Percentiles rank a stretch among this genome's conserved stretches.
Conservation (phyloP, 805 yeast genomes). For the Metschnikowia henanensis region DNA sequence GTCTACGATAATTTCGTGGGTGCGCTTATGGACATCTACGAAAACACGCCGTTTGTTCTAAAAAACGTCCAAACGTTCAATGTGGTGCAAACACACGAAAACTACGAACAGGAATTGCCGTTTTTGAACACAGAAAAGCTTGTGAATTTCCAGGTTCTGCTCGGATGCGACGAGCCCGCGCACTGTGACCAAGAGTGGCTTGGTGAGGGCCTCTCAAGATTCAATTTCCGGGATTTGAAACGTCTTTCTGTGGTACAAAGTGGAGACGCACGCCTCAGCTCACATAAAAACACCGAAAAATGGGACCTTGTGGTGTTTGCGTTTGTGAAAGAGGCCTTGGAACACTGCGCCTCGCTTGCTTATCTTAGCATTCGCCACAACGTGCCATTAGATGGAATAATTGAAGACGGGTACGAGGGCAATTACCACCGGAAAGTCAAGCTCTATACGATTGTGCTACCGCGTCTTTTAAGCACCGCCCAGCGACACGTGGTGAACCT, state of each 20-base stretch:
- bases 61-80: constrained; percentile 23
- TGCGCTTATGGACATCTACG: constrained; percentile 11
- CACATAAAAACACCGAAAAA: constrained; percentile 40
- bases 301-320: constrained; percentile 52
- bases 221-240: constrained; percentile 29
- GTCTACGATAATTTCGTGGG: constrained; percentile 8
- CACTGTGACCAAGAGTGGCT: constrained; percentile 46
- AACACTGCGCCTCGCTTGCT: constrained; percentile 32
- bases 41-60: constrained; percentile 12
- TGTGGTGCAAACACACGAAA: constrained; percentile 23
- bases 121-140: constrained; percentile 23
- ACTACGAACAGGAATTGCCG: constrained; percentile 14
- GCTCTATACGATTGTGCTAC: constrained; percentile 49
- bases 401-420: constrained; percentile 71
- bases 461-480: constrained; percentile 29
- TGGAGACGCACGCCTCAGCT: constrained; percentile 34
- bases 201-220: constrained; percentile 37
- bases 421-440: constrained; percentile 61
- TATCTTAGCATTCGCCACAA: constrained; percentile 55
- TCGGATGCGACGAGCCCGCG: constrained; percentile 52
- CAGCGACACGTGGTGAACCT: constrained; percentile 40
- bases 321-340: constrained; percentile 23
- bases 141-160: constrained; percentile 39
- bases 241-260: constrained; percentile 36
- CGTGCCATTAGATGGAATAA: constrained; percentile 48